phyloP scores from a whole-genome alignment of 768 basidiomycete genomes.

The Cyathus striatus region DNA sequence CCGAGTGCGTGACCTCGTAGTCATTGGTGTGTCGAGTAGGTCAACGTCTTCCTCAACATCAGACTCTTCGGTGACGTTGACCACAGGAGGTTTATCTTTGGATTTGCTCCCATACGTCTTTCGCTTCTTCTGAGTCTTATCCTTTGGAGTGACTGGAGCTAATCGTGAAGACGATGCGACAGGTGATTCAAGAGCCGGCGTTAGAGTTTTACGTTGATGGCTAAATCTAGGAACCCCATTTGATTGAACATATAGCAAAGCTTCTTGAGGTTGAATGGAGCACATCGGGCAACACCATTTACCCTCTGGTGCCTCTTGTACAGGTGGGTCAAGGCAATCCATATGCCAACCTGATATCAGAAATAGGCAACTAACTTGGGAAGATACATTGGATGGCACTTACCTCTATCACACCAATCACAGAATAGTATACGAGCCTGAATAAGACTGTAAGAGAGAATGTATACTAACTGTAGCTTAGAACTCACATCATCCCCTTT shows the following conservation, averaged over 20 bases:
- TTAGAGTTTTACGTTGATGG: constrained; percentile 6
- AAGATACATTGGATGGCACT: constrained; percentile 7
- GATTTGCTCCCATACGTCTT: constrained; percentile 16
- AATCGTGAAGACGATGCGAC: constrained; percentile 37
- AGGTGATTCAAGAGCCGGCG: constrained; percentile 25
- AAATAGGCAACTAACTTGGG: constrained; percentile 4
- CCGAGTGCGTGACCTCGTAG: constrained; percentile 10
- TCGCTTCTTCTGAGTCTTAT: constrained; percentile 21
- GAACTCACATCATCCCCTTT: constrained; percentile 85
- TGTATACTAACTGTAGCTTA: not conserved
- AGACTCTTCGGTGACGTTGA: constrained; percentile 26
- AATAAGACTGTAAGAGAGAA: not conserved
- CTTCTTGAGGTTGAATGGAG: constrained; percentile 25
- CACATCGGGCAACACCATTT: constrained; percentile 75
- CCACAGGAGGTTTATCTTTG: constrained; percentile 2
- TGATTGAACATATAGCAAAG: not conserved
- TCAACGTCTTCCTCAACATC: constrained; percentile 29
- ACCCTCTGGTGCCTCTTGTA: constrained; percentile 68
- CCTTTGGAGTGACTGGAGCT: constrained; percentile 16
- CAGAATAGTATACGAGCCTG: constrained; percentile 85
- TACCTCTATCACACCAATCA: constrained; percentile 91
- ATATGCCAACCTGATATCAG: constrained; percentile 69
- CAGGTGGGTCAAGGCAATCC: constrained; percentile 71
- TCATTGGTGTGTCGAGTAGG: constrained; percentile 15
- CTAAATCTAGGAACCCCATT: constrained; percentile 5